phyloP scores from a whole-genome alignment of 345 rosid genomes.

The Salix arbutifolia region DNA sequence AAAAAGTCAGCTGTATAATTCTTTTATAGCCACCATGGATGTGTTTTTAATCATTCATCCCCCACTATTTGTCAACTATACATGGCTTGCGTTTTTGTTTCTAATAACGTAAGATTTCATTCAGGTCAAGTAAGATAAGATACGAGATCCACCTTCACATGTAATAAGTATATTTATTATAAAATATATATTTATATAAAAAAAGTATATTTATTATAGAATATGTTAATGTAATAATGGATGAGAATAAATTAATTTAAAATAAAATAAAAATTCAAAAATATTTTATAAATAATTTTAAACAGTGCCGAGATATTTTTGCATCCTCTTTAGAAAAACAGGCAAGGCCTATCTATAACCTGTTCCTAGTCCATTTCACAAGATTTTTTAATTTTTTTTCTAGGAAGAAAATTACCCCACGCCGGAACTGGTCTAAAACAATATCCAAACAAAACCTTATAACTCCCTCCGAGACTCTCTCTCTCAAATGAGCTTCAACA shows the following conservation, averaged over 20 bases:
- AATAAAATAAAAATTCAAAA: too few relatives aligned
- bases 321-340: too few relatives aligned
- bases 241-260: too few relatives aligned
- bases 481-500: conserved; percentile 35
- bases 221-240: too few relatives aligned
- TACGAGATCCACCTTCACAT: too few relatives aligned
- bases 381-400: fast-evolving
- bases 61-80: background rate
- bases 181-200: too few relatives aligned
- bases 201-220: too few relatives aligned
- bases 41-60: background rate
- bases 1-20: background rate
- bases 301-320: too few relatives aligned
- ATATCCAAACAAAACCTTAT: background rate
- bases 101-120: too few relatives aligned
- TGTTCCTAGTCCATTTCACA: background rate
- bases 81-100: background rate
- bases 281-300: too few relatives aligned
- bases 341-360: background rate
- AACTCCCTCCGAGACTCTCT: background rate
- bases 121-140: too few relatives aligned
- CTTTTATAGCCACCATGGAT: background rate
- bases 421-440: background rate
- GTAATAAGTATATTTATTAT: too few relatives aligned
- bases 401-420: background rate